phyloP scores from a whole-genome alignment of 2,329 filamentous ascomycete genomes.

The Exophiala calicioides region DNA sequence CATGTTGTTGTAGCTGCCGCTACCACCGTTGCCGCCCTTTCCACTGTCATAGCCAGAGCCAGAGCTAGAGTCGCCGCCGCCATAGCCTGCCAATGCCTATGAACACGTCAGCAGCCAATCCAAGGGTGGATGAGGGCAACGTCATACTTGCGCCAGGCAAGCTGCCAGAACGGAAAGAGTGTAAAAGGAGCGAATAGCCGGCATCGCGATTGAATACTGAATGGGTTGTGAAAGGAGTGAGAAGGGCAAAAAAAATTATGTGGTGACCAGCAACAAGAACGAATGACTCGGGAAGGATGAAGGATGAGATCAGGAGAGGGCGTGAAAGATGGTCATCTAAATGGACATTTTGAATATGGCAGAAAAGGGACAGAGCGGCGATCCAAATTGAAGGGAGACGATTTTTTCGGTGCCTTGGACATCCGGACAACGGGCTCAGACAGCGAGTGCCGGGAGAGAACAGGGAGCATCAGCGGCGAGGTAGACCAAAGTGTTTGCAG shows the following conservation, averaged over 20 bases:
- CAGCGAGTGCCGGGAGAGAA: constrained; percentile 17
- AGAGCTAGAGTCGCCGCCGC: background rate
- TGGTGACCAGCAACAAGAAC: constrained; percentile 29
- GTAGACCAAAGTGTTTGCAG: constrained; percentile 11
- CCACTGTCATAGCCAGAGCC: constrained; percentile 1
- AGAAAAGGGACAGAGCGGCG: constrained; percentile 7
- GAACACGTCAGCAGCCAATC: constrained; percentile 17
- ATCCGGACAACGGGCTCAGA: constrained; percentile 29
- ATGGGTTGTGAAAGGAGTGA: constrained; percentile 11
- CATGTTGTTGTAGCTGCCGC: background rate
- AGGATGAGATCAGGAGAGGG: constrained; percentile 16
- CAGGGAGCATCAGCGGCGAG: constrained; percentile 17
- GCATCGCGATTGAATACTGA: constrained; percentile 20
- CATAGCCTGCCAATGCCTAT: constrained; percentile 1
- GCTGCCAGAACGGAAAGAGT: constrained; percentile 25
- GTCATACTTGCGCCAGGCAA: constrained; percentile 32
- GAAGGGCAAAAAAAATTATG: constrained; percentile 19
- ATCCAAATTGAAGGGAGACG: constrained; percentile 24
- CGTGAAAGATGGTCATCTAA: constrained; percentile 20
- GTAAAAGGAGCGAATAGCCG: constrained; percentile 28
- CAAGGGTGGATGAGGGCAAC: background rate
- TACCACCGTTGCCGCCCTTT: constrained; percentile 12
- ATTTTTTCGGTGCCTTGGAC: constrained; percentile 22
- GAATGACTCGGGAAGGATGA: constrained; percentile 22
- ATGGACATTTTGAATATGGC: constrained; percentile 19